These are phyloP conservation scores for Kondoa subrosea DNA, from an alignment of 768 basidiomycete genomes.

Conservation along the genomic window DNA sequence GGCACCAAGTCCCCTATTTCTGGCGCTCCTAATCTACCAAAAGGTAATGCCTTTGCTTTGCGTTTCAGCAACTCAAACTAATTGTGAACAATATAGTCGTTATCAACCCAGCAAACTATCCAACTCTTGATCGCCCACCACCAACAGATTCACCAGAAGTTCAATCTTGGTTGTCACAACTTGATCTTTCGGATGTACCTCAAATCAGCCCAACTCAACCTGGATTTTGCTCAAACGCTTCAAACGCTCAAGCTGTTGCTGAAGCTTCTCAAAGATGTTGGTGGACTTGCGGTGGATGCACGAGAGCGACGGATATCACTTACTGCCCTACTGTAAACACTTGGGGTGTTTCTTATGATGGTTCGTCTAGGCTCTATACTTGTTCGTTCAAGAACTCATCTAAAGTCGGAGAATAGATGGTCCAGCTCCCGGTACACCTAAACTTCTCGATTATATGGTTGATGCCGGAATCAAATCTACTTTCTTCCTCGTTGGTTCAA, in stretches of 20 bases:
- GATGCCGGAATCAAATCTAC: slow-evolving; percentile 53
- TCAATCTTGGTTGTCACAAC: slow-evolving; percentile 55
- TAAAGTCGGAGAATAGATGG: slow-evolving; percentile 27
- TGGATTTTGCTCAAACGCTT: slow-evolving; percentile 51
- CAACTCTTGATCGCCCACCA: slow-evolving; percentile 46
- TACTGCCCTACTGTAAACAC: slow-evolving; percentile 51
- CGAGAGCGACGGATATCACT: slow-evolving; percentile 50
- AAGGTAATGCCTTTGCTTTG: slow-evolving; percentile 26
- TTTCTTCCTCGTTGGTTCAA: slow-evolving; percentile 75
- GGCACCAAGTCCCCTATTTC: slow-evolving; percentile 49
- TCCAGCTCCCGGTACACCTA: slow-evolving; percentile 57
- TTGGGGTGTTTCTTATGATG: slow-evolving; percentile 41
- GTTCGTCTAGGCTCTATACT: not conserved
- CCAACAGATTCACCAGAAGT: slow-evolving; percentile 49
- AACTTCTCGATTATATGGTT: slow-evolving; percentile 54
- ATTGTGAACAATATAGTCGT: slow-evolving; percentile 14
- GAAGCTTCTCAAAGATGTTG: slow-evolving; percentile 55
- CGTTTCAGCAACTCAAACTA: not conserved
- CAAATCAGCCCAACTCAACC: slow-evolving; percentile 46
- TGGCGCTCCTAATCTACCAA: slow-evolving; percentile 52
- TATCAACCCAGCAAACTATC: slow-evolving; percentile 43
- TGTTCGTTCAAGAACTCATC: not conserved
- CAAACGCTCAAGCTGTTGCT: slow-evolving; percentile 33
- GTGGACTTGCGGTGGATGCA: slow-evolving; percentile 76
- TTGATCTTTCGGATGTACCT: slow-evolving; percentile 50